phyloP scores from a whole-genome alignment of 495 filamentous ascomycete species.

The Penicillium lividum region DNA sequence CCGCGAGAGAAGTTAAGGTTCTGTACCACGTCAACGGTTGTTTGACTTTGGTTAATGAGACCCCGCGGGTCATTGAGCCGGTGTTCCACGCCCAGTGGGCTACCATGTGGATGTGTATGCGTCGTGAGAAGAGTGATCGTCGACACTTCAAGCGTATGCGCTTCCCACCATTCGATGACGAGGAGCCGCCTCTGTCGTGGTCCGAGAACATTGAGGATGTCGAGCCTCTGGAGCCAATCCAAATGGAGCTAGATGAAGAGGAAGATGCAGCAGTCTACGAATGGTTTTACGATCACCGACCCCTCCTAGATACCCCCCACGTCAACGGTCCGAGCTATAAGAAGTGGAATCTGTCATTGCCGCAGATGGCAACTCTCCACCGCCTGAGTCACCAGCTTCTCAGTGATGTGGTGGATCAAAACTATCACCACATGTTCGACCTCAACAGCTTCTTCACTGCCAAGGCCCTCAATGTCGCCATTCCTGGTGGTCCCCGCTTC shows the following conservation, averaged over 20 bases:
- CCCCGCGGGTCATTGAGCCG: constrained; percentile 94
- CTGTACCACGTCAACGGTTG: constrained; percentile 98
- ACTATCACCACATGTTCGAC: constrained; percentile 99
- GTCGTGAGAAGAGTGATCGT: constrained; percentile 94
- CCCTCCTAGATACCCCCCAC: constrained; percentile 86
- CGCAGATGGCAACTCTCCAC: constrained; percentile 95
- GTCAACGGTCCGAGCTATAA: constrained; percentile 98
- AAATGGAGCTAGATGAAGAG: constrained; percentile 97
- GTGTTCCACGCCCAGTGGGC: constrained; percentile 99
- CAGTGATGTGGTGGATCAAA: constrained; percentile 90
- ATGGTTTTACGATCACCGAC: constrained; percentile 97
- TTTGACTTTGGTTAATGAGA: constrained; percentile 95
- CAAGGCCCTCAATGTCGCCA: constrained; percentile 95
- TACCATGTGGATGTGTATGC: constrained; percentile 99
- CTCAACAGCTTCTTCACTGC: constrained; percentile 93
- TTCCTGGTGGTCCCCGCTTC: constrained; percentile 95
- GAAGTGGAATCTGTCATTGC: constrained; percentile 88
- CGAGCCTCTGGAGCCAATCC: constrained; percentile 95
- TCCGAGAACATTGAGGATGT: constrained; percentile 99
- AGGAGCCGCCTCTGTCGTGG: constrained; percentile 96
- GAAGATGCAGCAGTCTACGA: constrained; percentile 90
- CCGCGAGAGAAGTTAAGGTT: constrained; percentile 91
- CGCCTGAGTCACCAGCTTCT: constrained; percentile 89
- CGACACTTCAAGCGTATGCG: constrained; percentile 98
- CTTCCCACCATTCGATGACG: constrained; percentile 98